These are phyloP conservation scores for Pleurotus pulmonarius DNA, from an alignment of 768 basidiomycete genomes.

Conservation along the genomic window DNA sequence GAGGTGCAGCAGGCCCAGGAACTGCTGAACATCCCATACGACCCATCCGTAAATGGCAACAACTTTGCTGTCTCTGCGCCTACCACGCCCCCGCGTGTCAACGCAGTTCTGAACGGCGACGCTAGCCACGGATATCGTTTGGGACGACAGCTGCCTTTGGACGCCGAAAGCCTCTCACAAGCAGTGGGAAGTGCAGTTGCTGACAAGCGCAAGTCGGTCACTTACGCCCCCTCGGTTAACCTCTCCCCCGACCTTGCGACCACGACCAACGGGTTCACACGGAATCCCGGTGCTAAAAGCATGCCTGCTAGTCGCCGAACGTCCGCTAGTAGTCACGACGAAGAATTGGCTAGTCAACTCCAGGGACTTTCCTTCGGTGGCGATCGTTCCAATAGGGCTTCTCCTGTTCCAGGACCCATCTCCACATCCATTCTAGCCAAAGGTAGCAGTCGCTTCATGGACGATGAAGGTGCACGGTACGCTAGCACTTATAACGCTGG, in stretches of 20 bases:
- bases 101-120: constrained; percentile 63
- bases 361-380: constrained; percentile 68
- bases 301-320: constrained; percentile 92
- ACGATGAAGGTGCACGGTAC: constrained; percentile 57
- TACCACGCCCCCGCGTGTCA: constrained; percentile 82
- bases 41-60: constrained; percentile 39
- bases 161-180: constrained; percentile 60
- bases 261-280: constrained; percentile 51
- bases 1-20: constrained; percentile 91
- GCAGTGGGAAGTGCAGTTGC: constrained; percentile 61
- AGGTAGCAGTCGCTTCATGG: constrained; percentile 47
- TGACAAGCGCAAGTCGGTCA: constrained; percentile 85
- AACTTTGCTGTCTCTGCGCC: constrained; percentile 87
- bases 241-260: constrained; percentile 64
- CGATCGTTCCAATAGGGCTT: constrained; percentile 53
- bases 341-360: constrained; percentile 73
- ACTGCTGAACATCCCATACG: constrained; percentile 71
- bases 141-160: constrained; percentile 47
- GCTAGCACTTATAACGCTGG: constrained; percentile 74
- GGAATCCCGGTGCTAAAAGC: constrained; percentile 78
- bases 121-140: constrained; percentile 36
- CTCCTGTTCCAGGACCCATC: constrained; percentile 49
- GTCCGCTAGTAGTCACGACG: constrained; percentile 84
- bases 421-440: constrained; percentile 53
- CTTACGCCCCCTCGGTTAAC: constrained; percentile 76